Percentiles rank a stretch among this genome's conserved stretches.
These are phyloP conservation scores for Nakataea oryzae DNA, from an alignment of 2,329 filamentous ascomycete species.

Conservation along the genomic window DNA sequence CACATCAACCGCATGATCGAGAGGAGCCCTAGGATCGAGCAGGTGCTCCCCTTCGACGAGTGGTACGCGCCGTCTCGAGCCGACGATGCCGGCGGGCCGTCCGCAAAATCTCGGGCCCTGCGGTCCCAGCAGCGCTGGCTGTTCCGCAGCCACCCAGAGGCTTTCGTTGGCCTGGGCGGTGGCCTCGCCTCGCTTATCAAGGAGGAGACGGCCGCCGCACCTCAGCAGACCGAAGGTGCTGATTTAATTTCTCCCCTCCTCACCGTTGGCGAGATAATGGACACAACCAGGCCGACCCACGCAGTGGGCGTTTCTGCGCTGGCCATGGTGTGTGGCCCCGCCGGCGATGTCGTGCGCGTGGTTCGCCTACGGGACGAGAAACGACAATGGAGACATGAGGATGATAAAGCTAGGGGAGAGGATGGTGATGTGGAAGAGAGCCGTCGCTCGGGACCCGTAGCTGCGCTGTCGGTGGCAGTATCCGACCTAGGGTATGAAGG, in stretches of 20 bases:
- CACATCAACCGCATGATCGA: conserved; percentile 5
- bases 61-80: conserved; percentile 15
- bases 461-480: conserved; percentile 30
- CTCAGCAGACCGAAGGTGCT: conserved; percentile 4
- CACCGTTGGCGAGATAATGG: conserved; percentile 42
- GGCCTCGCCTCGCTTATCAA: conserved; percentile 20
- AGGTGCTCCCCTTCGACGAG: conserved; percentile 14
- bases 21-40: conserved; percentile 12
- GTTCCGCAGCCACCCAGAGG: conserved; percentile 37
- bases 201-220: conserved; percentile 21
- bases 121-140: conserved; percentile 37
- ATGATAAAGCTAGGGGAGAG: conserved; percentile 10
- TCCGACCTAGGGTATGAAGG: conserved; percentile 30
- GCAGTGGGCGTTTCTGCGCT: conserved; percentile 23
- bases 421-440: conserved; percentile 22
- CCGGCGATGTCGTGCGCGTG: conserved; percentile 47
- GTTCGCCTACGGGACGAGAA: conserved; percentile 36
- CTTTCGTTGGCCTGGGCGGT: conserved; percentile 25
- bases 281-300: conserved; percentile 18
- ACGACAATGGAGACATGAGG: conserved; percentile 36
- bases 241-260: conserved; percentile 27
- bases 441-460: not conserved
- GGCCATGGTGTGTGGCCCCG: conserved; percentile 42
- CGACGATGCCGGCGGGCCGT: not conserved
- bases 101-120: not conserved